phyloP scores from a whole-genome alignment of 2,329 filamentous ascomycete genomes.

The Sclerotinia minor region DNA sequence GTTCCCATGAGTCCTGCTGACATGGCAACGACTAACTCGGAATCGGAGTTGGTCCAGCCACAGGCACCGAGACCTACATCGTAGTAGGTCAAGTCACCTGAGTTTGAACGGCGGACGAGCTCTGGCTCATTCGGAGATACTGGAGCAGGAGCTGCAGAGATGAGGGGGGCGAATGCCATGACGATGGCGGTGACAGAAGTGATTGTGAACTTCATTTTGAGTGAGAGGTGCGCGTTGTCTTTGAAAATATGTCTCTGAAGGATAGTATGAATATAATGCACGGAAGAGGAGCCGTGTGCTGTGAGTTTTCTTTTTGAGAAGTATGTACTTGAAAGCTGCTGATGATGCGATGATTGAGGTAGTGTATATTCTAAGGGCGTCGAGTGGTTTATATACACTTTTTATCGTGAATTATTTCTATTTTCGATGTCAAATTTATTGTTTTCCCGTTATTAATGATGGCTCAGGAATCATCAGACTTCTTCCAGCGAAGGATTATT shows the following conservation, averaged over 20 bases:
- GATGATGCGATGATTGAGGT: slow-evolving; percentile 1
- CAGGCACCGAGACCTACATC: slow-evolving; percentile 67
- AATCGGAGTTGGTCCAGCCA: slow-evolving; percentile 58
- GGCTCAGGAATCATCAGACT: not conserved
- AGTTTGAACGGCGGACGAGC: slow-evolving; percentile 31
- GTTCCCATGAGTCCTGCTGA: slow-evolving; percentile 63
- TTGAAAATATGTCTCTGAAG: not conserved
- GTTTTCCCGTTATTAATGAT: not conserved
- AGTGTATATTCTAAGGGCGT: not conserved
- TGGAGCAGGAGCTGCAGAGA: slow-evolving; percentile 18
- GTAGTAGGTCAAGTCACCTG: slow-evolving; percentile 75
- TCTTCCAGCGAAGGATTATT: not conserved
- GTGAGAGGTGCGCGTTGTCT: not conserved
- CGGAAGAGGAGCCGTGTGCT: slow-evolving; percentile 14
- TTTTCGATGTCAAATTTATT: not conserved
- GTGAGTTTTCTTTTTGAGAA: not conserved
- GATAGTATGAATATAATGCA: not conserved
- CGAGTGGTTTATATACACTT: not conserved
- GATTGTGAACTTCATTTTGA: slow-evolving; percentile 22
- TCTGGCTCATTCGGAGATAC: slow-evolving; percentile 18
- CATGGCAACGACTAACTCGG: slow-evolving; percentile 68
- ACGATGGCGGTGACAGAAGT: not conserved
- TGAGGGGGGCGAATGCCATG: slow-evolving; percentile 22
- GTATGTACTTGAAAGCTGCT: slow-evolving; percentile 12
- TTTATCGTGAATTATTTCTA: not conserved